These are phyloP conservation scores for Umbellularia californica DNA, from an alignment of 164 flowering plant genomes.

Conservation along the genomic window DNA sequence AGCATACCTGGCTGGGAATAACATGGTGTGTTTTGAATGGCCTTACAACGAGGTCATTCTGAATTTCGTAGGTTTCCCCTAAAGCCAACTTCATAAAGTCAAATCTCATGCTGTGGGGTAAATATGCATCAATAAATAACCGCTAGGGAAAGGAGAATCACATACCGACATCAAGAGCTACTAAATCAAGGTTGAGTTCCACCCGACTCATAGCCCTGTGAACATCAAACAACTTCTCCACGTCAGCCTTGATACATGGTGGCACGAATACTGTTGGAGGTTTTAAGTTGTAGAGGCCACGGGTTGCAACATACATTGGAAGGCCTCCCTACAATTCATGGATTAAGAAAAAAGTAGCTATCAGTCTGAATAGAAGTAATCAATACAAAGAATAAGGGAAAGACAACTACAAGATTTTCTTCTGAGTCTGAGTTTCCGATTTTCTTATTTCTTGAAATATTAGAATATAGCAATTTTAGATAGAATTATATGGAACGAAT, in stretches of 20 bases:
- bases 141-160: slow-evolving; percentile 2
- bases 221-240: slow-evolving; percentile 80
- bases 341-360: background rate
- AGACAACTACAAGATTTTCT: too few species aligned
- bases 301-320: slow-evolving; percentile 97
- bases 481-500: too few species aligned
- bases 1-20: slow-evolving; percentile 89
- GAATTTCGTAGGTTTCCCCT: slow-evolving; percentile 94
- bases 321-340: slow-evolving; percentile 75
- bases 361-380: background rate
- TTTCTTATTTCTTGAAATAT: too few species aligned
- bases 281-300: slow-evolving; percentile 81
- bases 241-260: slow-evolving; percentile 83
- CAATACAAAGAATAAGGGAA: background rate
- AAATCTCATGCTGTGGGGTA: background rate
- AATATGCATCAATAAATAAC: background rate
- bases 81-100: slow-evolving; percentile 7
- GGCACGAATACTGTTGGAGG: slow-evolving; percentile 94
- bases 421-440: too few species aligned
- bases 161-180: slow-evolving; percentile 85
- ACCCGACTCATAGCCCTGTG: slow-evolving; percentile 75
- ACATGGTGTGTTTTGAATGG: slow-evolving; percentile 90
- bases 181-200: slow-evolving; percentile 72
- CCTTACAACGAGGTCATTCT: slow-evolving; percentile 84
- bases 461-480: too few species aligned